These are phyloP conservation scores for Oidium heveae DNA, from an alignment of 2,329 filamentous ascomycete genomes.

Conservation along the genomic window DNA sequence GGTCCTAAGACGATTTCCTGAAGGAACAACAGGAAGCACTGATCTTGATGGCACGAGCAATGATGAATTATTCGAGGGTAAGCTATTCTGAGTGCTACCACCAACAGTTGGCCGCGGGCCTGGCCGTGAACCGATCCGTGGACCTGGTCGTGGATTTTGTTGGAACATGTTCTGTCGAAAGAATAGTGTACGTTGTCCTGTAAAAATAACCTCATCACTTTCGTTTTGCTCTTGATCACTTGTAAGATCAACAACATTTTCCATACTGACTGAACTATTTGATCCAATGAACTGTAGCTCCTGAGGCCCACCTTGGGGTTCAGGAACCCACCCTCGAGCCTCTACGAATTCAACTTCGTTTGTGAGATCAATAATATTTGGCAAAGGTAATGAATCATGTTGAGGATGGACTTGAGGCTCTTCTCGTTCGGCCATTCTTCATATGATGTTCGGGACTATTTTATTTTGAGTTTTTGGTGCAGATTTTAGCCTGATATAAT, in stretches of 20 bases:
- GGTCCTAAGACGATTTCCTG: not conserved
- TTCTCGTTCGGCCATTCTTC: constrained; percentile 8
- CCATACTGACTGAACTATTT: constrained; percentile 8
- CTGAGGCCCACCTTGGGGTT: constrained; percentile 2
- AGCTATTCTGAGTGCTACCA: no score
- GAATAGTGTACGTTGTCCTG: constrained; percentile 6
- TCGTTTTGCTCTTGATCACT: constrained; percentile 15
- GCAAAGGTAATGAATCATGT: constrained; percentile 9
- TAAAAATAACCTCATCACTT: constrained; percentile 15
- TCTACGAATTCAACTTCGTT: constrained; percentile 10
- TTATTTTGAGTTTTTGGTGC: no score
- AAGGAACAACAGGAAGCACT: not conserved
- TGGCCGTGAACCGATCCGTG: not conserved
- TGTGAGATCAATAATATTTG: constrained; percentile 14
- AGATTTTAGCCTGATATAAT: no score
- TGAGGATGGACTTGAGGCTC: constrained; percentile 5
- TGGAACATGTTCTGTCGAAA: not conserved
- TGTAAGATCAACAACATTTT: constrained; percentile 27
- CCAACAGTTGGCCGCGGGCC: not conserved
- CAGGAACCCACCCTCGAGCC: not conserved
- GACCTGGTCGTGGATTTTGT: constrained; percentile 3
- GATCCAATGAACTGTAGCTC: constrained; percentile 11
- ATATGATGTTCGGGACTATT: not conserved
- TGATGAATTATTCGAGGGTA: constrained; percentile 2
- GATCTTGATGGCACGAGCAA: constrained; percentile 1